A percentile compares a stretch with the other conserved stretches of the same genome.
Evolutionary conservation across 2,329 filamentous ascomycete genomes (phyloP).

Genomic region (Hypocreales sp.): DNA sequence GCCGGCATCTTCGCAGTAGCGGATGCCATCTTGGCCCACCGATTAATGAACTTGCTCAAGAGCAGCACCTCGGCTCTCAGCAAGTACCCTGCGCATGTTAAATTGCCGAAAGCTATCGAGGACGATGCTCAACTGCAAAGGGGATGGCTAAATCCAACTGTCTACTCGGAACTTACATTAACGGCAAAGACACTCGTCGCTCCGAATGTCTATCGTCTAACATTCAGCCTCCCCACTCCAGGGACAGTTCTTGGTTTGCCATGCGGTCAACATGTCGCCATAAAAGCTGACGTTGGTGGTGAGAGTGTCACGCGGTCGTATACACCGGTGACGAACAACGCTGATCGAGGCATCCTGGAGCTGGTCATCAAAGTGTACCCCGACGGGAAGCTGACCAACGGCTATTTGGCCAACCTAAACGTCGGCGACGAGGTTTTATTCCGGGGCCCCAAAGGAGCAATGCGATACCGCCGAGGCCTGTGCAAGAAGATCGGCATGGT

Average conservation of each 20-base stretch:
- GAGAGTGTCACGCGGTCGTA: conserved; percentile 34
- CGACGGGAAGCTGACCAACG: conserved; percentile 31
- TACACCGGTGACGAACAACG: conserved; percentile 35
- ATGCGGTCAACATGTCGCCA: conserved; percentile 39
- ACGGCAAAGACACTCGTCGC: conserved; percentile 20
- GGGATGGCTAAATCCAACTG: conserved; percentile 33
- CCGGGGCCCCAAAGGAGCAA: conserved; percentile 40
- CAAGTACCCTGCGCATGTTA: conserved; percentile 22
- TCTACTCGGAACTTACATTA: conserved; percentile 30
- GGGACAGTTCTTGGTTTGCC: conserved; percentile 34
- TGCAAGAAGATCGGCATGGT: conserved; percentile 36
- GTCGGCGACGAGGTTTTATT: conserved; percentile 34
- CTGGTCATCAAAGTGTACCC: conserved; percentile 36
- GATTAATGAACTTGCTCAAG: too few relatives aligned
- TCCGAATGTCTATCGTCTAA: conserved; percentile 28
- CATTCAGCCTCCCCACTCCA: conserved; percentile 29
- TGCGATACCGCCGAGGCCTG: conserved; percentile 30
- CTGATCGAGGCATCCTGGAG: conserved; percentile 30
- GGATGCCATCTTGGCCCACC: conserved; percentile 13
- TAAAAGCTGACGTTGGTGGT: conserved; percentile 29
- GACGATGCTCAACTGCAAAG: conserved; percentile 21
- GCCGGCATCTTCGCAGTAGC: conserved; percentile 16
- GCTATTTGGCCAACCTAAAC: conserved; percentile 29
- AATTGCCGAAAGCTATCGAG: conserved; percentile 19
- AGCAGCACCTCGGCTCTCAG: too few relatives aligned